Conservation (phyloP, 2,329 filamentous ascomycete genomes). For the Ploettnerulaceae sp. region DNA sequence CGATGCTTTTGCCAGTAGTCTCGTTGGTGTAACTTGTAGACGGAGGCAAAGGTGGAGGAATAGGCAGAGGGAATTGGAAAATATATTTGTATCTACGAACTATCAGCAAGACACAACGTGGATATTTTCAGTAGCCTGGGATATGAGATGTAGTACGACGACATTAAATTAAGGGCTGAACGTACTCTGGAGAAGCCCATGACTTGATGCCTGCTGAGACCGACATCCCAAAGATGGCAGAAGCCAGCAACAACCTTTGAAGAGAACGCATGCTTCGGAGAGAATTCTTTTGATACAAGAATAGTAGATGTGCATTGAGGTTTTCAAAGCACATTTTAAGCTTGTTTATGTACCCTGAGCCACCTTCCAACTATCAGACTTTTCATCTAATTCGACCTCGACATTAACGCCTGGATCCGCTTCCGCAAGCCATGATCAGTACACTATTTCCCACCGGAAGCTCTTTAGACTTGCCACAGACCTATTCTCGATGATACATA, state of each 20-base stretch:
- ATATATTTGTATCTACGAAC: slow-evolving; percentile 23
- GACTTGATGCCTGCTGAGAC: slow-evolving; percentile 6
- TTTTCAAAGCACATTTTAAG: no score
- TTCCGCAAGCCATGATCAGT: no score
- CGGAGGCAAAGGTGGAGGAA: slow-evolving; percentile 15
- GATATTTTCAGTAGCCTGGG: neutral
- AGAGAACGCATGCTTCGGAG: slow-evolving; percentile 1
- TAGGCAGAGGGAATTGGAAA: slow-evolving; percentile 21
- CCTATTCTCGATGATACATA: no score
- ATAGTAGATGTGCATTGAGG: no score
- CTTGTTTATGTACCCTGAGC: neutral
- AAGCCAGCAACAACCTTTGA: neutral
- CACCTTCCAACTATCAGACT: neutral
- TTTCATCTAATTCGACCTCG: neutral
- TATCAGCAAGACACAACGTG: neutral
- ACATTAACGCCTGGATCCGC: neutral
- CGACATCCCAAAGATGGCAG: neutral
- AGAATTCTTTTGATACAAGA: no score
- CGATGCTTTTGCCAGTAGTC: slow-evolving; percentile 31
- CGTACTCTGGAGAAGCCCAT: slow-evolving; percentile 8
- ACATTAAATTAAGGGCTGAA: neutral
- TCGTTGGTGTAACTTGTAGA: slow-evolving; percentile 17
- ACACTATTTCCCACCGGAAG: no score
- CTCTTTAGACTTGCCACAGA: no score
- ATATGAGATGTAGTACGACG: neutral